Percentiles rank a stretch among this genome's conserved stretches.
phyloP scores from a whole-genome alignment of 1,284 basidiomycete species.

The Ceratobasidium sp. region DNA sequence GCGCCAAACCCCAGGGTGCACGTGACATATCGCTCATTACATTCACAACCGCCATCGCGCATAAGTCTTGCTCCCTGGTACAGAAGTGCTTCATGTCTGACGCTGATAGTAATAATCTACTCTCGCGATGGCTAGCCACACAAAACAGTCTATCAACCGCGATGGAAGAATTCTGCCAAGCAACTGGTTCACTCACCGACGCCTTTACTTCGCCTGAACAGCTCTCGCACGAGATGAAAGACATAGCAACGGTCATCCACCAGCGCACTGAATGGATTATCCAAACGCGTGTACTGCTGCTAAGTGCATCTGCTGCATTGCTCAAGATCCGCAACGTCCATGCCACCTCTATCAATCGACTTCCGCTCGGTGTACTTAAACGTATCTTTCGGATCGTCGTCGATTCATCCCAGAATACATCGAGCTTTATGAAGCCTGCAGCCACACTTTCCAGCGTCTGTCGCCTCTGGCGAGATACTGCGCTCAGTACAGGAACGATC shows the following conservation, averaged over 20 bases:
- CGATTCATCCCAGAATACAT: neutral
- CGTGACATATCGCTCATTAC: neutral
- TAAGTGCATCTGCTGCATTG: neutral
- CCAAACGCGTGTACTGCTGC: neutral
- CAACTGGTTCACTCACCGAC: no score
- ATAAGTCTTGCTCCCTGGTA: no score
- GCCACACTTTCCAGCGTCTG: neutral
- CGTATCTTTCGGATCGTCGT: neutral
- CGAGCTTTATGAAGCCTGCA: neutral
- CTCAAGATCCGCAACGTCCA: neutral
- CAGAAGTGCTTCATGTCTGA: no score
- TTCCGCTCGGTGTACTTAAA: neutral
- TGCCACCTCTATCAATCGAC: neutral
- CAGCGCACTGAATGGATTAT: no score
- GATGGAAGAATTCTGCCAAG: no score
- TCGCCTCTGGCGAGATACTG: neutral
- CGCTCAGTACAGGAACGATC: neutral
- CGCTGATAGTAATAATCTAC: no score
- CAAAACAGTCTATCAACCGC: no score
- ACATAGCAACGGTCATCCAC: no score
- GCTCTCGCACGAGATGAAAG: no score
- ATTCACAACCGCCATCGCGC: no score
- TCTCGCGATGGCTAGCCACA: no score
- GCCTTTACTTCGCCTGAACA: no score
- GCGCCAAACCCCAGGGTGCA: neutral